Percentiles rank a stretch among this genome's conserved stretches.
Evolutionary conservation across 768 basidiomycete species (phyloP).

Genomic region (Amanita muscaria): DNA sequence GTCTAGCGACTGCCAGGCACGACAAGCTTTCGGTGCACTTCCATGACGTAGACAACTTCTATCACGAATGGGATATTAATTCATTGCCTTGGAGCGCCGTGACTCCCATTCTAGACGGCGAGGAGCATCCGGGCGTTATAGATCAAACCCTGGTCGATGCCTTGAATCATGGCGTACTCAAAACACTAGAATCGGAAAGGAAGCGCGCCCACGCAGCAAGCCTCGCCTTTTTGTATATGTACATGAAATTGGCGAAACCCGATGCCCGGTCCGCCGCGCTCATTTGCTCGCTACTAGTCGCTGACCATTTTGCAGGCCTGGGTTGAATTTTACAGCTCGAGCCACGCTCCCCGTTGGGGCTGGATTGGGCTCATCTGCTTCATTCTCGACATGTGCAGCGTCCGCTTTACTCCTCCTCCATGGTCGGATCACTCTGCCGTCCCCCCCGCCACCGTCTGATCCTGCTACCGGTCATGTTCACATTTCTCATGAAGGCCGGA

Average conservation of each 20-base stretch:
- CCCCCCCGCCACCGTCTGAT: conserved; percentile 39
- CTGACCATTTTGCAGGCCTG: conserved; percentile 39
- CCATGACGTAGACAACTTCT: conserved; percentile 69
- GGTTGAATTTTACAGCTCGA: conserved; percentile 74
- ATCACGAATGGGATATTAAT: conserved; percentile 73
- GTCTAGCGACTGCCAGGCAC: conserved; percentile 63
- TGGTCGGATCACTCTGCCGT: conserved; percentile 52
- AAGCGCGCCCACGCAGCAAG: conserved; percentile 33
- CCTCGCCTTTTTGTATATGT: conserved; percentile 86
- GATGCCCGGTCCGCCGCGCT: conserved; percentile 42
- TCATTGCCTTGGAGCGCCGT: conserved; percentile 74
- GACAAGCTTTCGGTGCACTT: conserved; percentile 76
- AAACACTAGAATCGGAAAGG: conserved; percentile 26
- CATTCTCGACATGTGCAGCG: conserved; percentile 84
- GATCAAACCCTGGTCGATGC: conserved; percentile 69
- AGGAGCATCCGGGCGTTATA: conserved; percentile 54
- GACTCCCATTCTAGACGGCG: conserved; percentile 40
- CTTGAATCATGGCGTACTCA: conserved; percentile 41
- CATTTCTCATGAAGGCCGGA: conserved; percentile 55
- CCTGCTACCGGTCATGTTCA: conserved; percentile 44
- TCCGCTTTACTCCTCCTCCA: conserved; percentile 73
- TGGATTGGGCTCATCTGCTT: conserved; percentile 94
- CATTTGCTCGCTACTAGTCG: conserved; percentile 10
- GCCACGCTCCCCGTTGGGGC: conserved; percentile 91
- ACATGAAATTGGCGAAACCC: conserved; percentile 65